Evolutionary conservation across 1,139 yeast species (phyloP).

Genomic region (Suhomyces guaymorum): DNA sequence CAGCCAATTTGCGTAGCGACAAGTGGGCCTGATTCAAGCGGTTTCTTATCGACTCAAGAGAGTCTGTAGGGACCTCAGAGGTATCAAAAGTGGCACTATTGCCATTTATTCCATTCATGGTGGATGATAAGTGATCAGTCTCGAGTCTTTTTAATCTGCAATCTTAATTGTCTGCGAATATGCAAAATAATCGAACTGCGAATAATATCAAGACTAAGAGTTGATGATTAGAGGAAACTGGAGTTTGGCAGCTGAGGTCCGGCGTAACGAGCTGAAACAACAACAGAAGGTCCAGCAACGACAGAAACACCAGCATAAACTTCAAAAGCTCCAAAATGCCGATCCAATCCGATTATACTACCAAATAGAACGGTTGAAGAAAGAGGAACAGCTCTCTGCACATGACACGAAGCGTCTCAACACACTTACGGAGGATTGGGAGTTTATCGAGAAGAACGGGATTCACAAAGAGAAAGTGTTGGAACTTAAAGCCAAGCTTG

Average conservation of each 20-base stretch:
- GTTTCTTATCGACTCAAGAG: slow-evolving; percentile 46
- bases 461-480: slow-evolving; percentile 35
- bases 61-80: slow-evolving; percentile 38
- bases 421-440: slow-evolving; percentile 41
- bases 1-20: slow-evolving; percentile 45
- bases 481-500: slow-evolving; percentile 22
- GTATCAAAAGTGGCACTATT: slow-evolving; percentile 18
- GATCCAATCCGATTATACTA: slow-evolving; percentile 39
- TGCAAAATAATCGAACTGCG: too few species aligned
- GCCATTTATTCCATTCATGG: slow-evolving; percentile 1
- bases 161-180: too few species aligned
- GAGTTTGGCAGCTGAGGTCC: slow-evolving; percentile 44
- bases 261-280: slow-evolving; percentile 39
- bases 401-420: slow-evolving; percentile 27
- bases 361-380: slow-evolving; percentile 31
- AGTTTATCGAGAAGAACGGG: slow-evolving; percentile 36
- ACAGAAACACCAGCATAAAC: slow-evolving; percentile 36
- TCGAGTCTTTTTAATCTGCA: too few species aligned
- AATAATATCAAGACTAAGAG: too few species aligned
- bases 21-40: slow-evolving; percentile 47
- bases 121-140: background rate
- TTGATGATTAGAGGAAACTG: slow-evolving; percentile 50
- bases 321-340: slow-evolving; percentile 26
- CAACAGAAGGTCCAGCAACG: slow-evolving; percentile 40
- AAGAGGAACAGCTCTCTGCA: slow-evolving; percentile 18